Evolutionary conservation across 164 flowering plant genomes (phyloP).

Genomic region (Hamamelis virginiana): DNA sequence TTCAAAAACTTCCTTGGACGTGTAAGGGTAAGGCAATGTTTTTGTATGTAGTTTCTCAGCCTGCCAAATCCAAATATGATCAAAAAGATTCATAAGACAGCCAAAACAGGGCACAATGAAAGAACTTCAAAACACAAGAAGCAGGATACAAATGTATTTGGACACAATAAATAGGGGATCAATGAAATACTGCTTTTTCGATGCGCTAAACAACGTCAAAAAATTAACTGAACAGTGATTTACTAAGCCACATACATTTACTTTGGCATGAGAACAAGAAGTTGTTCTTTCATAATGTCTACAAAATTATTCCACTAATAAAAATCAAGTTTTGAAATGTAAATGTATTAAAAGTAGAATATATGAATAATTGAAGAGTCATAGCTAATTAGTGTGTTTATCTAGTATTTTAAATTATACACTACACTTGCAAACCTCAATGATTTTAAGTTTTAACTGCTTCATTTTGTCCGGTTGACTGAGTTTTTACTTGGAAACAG

Average conservation of each 20-base stretch:
- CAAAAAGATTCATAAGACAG: neutral
- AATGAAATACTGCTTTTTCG: neutral
- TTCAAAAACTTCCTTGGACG: constrained; percentile 75
- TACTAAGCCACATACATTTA: neutral
- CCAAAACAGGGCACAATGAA: no score
- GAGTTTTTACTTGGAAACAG: neutral
- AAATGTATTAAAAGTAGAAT: neutral
- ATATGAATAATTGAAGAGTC: neutral
- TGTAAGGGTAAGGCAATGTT: constrained; percentile 72
- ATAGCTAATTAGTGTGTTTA: neutral
- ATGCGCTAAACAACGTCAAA: neutral
- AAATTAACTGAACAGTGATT: neutral
- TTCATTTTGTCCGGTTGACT: neutral
- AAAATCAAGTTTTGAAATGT: neutral
- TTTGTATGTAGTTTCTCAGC: constrained; percentile 72
- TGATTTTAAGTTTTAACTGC: neutral
- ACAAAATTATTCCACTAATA: neutral
- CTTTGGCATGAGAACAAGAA: neutral
- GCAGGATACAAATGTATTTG: no score
- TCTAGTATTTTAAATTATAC: neutral
- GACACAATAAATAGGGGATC: no score
- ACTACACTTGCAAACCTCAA: neutral
- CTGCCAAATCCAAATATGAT: constrained; percentile 40
- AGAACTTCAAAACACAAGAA: no score
- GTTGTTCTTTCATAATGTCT: neutral